Base-by-base conservation (phyloP, 2,329 filamentous ascomycete species). In the Coniochaeta prunicola region DNA sequence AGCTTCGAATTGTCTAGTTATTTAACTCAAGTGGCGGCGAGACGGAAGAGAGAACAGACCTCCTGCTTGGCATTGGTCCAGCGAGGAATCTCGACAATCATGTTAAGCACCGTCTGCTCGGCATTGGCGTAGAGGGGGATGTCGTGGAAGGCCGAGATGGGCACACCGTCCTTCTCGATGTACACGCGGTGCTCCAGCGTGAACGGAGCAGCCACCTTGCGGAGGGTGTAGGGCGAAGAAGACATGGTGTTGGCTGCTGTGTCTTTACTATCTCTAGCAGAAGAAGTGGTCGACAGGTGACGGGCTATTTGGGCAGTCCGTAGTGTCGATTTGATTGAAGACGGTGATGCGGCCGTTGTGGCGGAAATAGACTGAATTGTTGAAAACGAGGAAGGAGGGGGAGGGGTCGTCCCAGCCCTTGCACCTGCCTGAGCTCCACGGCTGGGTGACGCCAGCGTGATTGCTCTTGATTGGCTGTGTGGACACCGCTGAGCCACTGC, bases 51-150 rank as follows among this genome's bases (percentile, higher is more conserved):
- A 17, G 26, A 30, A 42, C 88, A 67, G 76, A 96, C 93, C 90
- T 99, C 94, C 78, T 96, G 90, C 87, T 99, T 99, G 71, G 90
- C 94, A 80, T 99, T 99, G 82, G 93, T 96, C 94, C 94, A 99
- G 81, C 94, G 89, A 71, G 94, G 94, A 71, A 99, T 97, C 88
- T 99, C 94, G 70, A 99, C 94, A 65, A 99, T 76, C 94, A 99
- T 99, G 88, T 99, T 99, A 73, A 99, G 85, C 75, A 97, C 81
- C 69, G 89, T 96, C 84, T 96, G 86, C 82, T 96, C 89, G 78
- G 90, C 83, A 76, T 99, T 96, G 87, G 93, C 93, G 74, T 92
- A 99, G 68, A 99, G 90, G 63, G 94, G 94, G 68, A 99, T 92
- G 75, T 99, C 94, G 83, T 99, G 94, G 86, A 97, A 99, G 68